phyloP scores from a whole-genome alignment of 1,139 yeast genomes.

The Candida albicans region DNA sequence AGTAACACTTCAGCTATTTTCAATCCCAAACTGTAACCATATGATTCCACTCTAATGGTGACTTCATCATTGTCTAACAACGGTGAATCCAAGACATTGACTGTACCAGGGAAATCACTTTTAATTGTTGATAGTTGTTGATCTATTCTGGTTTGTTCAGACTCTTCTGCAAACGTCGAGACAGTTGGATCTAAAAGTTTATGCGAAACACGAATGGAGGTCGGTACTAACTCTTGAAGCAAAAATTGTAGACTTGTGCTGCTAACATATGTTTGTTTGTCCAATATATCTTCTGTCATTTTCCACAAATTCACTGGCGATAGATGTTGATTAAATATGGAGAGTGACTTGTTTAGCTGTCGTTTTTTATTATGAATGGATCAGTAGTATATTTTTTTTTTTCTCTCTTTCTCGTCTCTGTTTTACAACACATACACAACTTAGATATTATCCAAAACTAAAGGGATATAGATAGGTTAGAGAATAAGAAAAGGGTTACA shows the following conservation, averaged over 20 bases:
- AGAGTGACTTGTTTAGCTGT: no score
- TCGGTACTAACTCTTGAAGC: conserved; percentile 73
- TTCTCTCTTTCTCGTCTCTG: not conserved
- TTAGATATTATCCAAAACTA: no score
- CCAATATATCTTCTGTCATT: conserved; percentile 22
- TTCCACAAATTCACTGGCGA: no score
- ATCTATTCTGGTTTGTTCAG: conserved; percentile 20
- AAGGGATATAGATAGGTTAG: no score
- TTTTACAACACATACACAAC: no score
- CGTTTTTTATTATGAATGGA: no score
- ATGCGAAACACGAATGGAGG: conserved; percentile 57
- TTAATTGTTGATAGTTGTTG: conserved; percentile 24
- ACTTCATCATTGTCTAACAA: conserved; percentile 51
- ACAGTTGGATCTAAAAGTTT: conserved; percentile 15
- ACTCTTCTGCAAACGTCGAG: conserved; percentile 8
- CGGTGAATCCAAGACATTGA: conserved; percentile 36
- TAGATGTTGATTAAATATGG: not conserved
- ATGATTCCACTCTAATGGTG: conserved; percentile 58
- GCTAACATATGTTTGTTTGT: conserved; percentile 38
- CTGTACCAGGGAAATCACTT: conserved; percentile 44
- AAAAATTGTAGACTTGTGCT: conserved; percentile 57
- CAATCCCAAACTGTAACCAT: conserved; percentile 75
- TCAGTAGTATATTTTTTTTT: not conserved
- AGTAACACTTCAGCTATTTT: conserved; percentile 73
- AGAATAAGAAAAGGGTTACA: no score